phyloP scores from a whole-genome alignment of 345 rosid species.

The Ricinus communis region DNA sequence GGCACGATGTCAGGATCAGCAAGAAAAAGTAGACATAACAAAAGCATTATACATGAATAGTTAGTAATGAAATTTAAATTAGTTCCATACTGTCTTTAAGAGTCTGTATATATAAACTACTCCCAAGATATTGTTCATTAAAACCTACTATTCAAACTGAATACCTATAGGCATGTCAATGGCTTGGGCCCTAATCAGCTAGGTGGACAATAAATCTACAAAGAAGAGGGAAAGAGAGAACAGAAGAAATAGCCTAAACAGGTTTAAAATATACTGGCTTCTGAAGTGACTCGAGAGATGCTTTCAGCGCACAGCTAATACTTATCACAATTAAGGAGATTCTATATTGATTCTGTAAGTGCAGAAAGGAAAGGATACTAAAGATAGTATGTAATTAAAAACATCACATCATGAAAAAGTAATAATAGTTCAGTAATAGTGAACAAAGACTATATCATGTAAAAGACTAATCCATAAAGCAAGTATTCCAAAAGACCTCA shows the following conservation, averaged over 20 bases:
- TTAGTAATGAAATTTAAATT: neutral
- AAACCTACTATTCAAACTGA: neutral
- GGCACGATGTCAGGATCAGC: neutral
- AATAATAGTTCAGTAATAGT: neutral
- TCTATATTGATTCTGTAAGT: too few species aligned
- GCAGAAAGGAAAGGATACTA: neutral
- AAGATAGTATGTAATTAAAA: neutral
- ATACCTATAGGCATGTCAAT: neutral
- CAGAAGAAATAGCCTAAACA: neutral
- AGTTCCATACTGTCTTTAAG: neutral
- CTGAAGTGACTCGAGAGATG: neutral
- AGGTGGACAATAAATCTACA: neutral
- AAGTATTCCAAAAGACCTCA: neutral
- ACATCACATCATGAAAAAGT: neutral
- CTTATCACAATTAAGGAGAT: too few species aligned
- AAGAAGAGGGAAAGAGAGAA: neutral
- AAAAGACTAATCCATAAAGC: neutral
- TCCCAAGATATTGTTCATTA: neutral
- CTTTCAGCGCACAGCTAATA: neutral
- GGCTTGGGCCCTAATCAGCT: neutral
- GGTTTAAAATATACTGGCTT: too few species aligned
- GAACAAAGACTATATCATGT: neutral
- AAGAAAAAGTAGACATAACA: conserved; percentile 1
- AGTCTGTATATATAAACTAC: neutral
- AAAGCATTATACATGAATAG: conserved; percentile 3